phyloP scores from a whole-genome alignment of 805 yeast species.

The Pichia heedii region DNA sequence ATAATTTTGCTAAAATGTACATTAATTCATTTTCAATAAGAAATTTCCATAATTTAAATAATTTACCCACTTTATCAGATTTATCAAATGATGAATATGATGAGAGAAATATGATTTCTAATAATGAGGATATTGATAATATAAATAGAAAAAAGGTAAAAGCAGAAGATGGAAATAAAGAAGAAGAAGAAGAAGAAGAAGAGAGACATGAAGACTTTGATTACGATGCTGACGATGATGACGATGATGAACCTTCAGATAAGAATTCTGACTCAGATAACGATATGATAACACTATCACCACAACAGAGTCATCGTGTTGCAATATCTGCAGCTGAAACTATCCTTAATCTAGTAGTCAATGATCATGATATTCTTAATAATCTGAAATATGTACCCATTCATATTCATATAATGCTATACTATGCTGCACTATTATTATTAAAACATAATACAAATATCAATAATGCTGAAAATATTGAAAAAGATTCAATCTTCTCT shows the following conservation, averaged over 20 bases:
- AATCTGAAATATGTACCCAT: constrained; percentile 58
- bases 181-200: too few relatives aligned
- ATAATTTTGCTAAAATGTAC: constrained; percentile 69
- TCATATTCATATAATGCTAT: constrained; percentile 65
- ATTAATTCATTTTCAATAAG: constrained; percentile 46
- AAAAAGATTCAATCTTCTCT: constrained; percentile 10
- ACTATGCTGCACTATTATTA: constrained; percentile 52
- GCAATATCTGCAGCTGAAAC: constrained; percentile 59
- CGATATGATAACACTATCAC: constrained; percentile 9
- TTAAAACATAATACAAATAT: constrained; percentile 27
- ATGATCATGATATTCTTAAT: constrained; percentile 48
- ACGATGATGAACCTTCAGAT: constrained; percentile 15
- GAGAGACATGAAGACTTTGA: too few relatives aligned
- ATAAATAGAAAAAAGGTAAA: too few relatives aligned
- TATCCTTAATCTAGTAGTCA: constrained; percentile 47
- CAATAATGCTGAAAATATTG: constrained; percentile 9
- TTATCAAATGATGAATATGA: constrained; percentile 11
- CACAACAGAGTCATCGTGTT: constrained; percentile 14
- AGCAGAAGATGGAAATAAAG: too few relatives aligned
- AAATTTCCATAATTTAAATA: constrained; percentile 30
- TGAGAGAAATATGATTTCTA: constrained; percentile 21
- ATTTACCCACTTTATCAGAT: constrained; percentile 21
- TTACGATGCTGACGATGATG: constrained; percentile 15
- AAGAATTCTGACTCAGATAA: constrained; percentile 8
- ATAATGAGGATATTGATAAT: too few relatives aligned